phyloP scores from a whole-genome alignment of 106 monocot species.

The Dendrobium officinale region DNA sequence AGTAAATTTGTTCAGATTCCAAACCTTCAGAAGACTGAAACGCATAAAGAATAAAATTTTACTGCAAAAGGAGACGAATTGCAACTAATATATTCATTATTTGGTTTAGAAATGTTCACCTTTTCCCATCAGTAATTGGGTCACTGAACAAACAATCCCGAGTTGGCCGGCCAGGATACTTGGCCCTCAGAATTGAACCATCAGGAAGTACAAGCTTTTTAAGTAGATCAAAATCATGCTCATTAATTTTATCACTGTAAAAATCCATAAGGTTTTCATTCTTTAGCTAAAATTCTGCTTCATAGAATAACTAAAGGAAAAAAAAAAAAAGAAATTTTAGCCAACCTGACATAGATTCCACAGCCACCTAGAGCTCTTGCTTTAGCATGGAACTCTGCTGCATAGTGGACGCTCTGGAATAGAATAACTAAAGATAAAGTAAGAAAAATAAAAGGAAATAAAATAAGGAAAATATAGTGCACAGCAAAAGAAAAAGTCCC shows the following conservation, averaged over 20 bases:
- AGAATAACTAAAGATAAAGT: neutral
- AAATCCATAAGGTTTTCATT: neutral
- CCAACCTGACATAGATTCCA: constrained; percentile 41
- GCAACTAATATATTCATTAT: neutral
- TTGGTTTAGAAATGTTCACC: neutral
- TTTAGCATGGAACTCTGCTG: constrained; percentile 46
- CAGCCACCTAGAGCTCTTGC: constrained; percentile 48
- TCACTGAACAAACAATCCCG: constrained; percentile 41
- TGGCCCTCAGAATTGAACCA: constrained; percentile 43
- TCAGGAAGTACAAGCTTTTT: constrained; percentile 40
- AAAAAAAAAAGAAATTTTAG: neutral
- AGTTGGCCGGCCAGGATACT: constrained; percentile 42
- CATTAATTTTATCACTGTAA: constrained; percentile 35
- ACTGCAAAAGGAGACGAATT: neutral
- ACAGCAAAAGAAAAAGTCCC: neutral
- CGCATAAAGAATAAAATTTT: neutral
- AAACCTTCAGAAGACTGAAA: constrained; percentile 39
- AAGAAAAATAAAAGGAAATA: neutral
- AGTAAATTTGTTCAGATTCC: constrained; percentile 34
- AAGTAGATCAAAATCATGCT: constrained; percentile 40
- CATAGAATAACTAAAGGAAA: neutral
- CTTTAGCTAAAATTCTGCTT: neutral
- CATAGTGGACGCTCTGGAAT: constrained; percentile 35
- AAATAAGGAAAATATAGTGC: neutral
- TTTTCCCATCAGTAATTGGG: constrained; percentile 41